Evolutionary conservation across 148 eudicot genomes (phyloP).

Genomic region (Cornus controversa): DNA sequence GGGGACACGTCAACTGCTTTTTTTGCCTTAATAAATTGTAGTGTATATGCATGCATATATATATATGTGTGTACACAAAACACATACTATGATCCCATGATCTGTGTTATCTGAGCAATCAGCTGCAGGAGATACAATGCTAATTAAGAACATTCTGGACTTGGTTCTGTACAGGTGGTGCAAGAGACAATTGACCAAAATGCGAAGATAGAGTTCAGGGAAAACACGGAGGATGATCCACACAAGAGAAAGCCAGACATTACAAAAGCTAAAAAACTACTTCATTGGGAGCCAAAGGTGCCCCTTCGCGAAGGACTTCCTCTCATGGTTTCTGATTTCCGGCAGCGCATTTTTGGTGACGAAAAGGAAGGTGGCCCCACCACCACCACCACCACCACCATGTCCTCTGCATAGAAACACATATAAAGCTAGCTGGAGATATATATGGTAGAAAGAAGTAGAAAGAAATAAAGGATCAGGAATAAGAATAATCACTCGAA

Average conservation of each 20-base stretch:
- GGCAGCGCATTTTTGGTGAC: constrained; percentile 82
- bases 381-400: no score
- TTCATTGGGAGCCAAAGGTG: constrained; percentile 82
- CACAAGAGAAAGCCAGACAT: constrained; percentile 95
- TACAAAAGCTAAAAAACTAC: constrained; percentile 62
- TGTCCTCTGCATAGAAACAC: no score
- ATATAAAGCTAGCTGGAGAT: no score
- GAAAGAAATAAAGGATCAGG: background rate
- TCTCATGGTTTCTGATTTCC: constrained; percentile 73
- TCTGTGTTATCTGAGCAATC: background rate
- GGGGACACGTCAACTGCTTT: no score
- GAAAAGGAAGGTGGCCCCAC: constrained; percentile 41
- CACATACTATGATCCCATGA: background rate
- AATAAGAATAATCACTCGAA: background rate
- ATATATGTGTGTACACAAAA: no score
- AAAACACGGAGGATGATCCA: constrained; percentile 89
- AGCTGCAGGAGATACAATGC: no score
- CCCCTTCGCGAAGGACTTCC: constrained; percentile 74
- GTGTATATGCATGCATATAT: no score
- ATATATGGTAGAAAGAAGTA: background rate
- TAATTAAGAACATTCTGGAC: no score
- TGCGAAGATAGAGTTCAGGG: constrained; percentile 77
- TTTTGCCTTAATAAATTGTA: no score
- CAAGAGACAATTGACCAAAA: constrained; percentile 82
- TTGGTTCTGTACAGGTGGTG: constrained; percentile 52